Base-by-base conservation (phyloP, 2,329 filamentous ascomycete genomes). In the Fusarium annulatum region DNA sequence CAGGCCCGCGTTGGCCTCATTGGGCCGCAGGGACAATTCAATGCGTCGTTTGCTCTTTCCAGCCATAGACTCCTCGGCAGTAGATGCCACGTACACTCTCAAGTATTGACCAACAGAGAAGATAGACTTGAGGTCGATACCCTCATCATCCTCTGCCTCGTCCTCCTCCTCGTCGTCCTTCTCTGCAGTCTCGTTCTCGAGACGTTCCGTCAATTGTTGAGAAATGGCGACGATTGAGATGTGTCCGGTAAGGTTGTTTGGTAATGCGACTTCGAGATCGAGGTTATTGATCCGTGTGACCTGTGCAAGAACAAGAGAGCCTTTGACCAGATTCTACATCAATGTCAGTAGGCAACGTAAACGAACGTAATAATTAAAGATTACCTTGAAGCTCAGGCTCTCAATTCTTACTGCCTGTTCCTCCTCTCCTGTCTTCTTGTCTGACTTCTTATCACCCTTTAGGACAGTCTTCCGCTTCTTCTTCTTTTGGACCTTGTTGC, bases 211-310 rank as follows among this genome's bases (percentile, higher is more conserved):
- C 71, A 98, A 85, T 73, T 89, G 86, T 67, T 94, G 90, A 5
- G 96, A 99, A 57, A 99, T 89, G n/a, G 94, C 90, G n/a, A 95
- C 97, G 74, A 98, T 91, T 26, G 96, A 92, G 11, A 97, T 92
- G 81, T 95, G 96, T 53, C 96, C 97, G 53, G 90, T 92, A 38
- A 99, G 89, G 81, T 97, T 98, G 84, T 99, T 99, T 21, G 96
- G 95, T 16, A 99, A 87, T 26, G 95, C 91, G 61, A 99, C 85
- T 52, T 92, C 90, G 75, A 99, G 85, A 79, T 97, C 92, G 78
- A 95, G 89, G 62, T 90, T 85, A 72, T 93, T 95, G 81, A 99
- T 94, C 69, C 92, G 90, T 45, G 90, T 92, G 67, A 99, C 88
- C 80, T 97, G 94, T 48, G 94, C 96, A 49, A 99, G 91, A 2